Base-by-base conservation (phyloP, 1,284 basidiomycete species). In the Wallemia ichthyophaga region DNA sequence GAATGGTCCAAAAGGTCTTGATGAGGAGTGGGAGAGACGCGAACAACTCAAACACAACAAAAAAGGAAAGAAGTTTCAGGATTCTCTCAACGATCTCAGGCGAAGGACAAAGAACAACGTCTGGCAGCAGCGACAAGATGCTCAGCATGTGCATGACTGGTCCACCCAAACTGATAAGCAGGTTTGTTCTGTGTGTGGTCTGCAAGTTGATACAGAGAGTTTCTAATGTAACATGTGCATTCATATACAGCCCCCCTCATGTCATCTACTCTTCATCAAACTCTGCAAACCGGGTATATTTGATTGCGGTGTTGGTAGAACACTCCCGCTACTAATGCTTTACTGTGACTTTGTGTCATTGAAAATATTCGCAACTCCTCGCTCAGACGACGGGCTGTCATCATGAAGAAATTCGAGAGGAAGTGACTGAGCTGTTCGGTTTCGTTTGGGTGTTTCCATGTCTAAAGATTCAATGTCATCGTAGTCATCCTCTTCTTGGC, bases 1-100 rank as follows among this genome's bases (percentile, higher is more conserved):
- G 94, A 89, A 87, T 0, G 87, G 87, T 0, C 77, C 86, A 11
- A 86, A 92, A 67, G 87, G 80, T 1, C 71, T 99, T 37, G 94
- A 98, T 65, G 76, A 75, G 17, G 94, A 98, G 68, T 98, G 82
- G 69, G 81, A 84, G 64, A 73, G 78, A 32, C 77, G 92, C 58
- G 76, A 78, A 61, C 74, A 75, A 19, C 83, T 86, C 65, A 94
- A 92, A 75, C 85, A 84, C 66, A 81, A 82, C 64, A 86, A 88
- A 71, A 84, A 88, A 71, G 83, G 85, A 64, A 86, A 82, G 67
- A 95, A 95, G 67, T 94, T 94, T 65, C 86, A 91, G 67, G 78
- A 86, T 64, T 78, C 85, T 27, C 69, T 94, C 61, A 76, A 73
- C 66, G 85, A 92, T 66, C 72, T 95, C 23, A 76, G 91, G 27